These are phyloP conservation scores for Coprinopsis cinerea DNA, from an alignment of 768 basidiomycete genomes.

Conservation along the genomic window DNA sequence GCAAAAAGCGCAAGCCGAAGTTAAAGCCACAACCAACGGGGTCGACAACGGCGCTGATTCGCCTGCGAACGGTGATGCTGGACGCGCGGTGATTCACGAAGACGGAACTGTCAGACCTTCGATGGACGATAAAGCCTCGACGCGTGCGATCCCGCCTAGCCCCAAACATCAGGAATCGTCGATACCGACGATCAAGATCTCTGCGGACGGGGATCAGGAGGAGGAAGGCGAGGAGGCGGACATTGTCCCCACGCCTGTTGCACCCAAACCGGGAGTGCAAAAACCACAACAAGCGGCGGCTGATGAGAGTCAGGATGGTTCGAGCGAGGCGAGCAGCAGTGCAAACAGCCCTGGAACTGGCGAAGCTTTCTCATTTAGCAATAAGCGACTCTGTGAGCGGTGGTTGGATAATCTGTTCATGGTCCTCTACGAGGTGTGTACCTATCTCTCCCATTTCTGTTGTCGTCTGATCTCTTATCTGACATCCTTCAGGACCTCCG, in stretches of 20 bases:
- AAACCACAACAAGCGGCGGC: constrained; percentile 50
- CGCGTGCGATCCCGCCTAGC: constrained; percentile 46
- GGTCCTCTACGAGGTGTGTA: constrained; percentile 88
- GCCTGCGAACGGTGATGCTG: constrained; percentile 21
- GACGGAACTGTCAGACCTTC: constrained; percentile 43
- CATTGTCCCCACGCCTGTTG: constrained; percentile 19
- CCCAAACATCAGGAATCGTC: constrained; percentile 20
- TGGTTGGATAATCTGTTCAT: constrained; percentile 99
- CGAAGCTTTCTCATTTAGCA: constrained; percentile 89
- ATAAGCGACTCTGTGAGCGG: constrained; percentile 93
- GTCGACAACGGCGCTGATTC: constrained; percentile 14
- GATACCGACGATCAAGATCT: constrained; percentile 70
- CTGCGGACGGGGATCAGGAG: constrained; percentile 51
- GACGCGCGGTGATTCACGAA: constrained; percentile 50
- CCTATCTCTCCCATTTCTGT: not conserved
- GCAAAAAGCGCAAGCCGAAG: constrained; percentile 82
- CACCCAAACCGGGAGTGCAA: constrained; percentile 29
- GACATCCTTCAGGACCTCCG: constrained; percentile 67
- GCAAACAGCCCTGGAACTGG: constrained; percentile 22
- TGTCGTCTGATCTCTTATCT: constrained; percentile 1
- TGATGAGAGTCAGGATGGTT: constrained; percentile 37
- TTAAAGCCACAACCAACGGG: constrained; percentile 31
- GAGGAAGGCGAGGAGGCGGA: constrained; percentile 19
- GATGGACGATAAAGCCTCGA: constrained; percentile 66
- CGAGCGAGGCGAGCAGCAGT: constrained; percentile 28